These are phyloP conservation scores for Rhododendron simsii DNA, from an alignment of 148 eudicot genomes.

Conservation along the genomic window DNA sequence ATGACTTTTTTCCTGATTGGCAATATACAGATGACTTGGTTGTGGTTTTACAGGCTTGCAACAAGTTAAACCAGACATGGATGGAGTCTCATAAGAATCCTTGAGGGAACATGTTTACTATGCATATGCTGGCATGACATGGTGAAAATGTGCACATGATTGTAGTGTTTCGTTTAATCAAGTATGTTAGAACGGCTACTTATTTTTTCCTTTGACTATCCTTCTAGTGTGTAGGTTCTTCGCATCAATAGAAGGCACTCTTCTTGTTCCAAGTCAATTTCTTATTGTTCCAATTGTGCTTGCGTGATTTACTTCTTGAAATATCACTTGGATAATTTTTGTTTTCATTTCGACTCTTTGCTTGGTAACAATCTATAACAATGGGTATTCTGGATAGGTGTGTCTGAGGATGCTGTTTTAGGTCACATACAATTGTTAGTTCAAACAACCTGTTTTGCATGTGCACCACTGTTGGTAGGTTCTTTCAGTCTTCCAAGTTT, in stretches of 20 bases:
- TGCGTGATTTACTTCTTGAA: too few relatives aligned
- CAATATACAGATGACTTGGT: not conserved
- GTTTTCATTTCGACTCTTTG: not conserved
- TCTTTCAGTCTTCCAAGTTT: too few relatives aligned
- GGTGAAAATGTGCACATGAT: not conserved
- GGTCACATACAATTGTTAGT: slow-evolving; percentile 66
- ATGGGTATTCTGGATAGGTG: slow-evolving; percentile 47
- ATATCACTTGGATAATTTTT: too few relatives aligned
- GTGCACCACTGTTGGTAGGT: too few relatives aligned
- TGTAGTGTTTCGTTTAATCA: not conserved
- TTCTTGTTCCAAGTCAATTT: too few relatives aligned
- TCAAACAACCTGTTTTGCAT: too few relatives aligned
- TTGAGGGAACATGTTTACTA: not conserved
- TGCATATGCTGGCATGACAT: not conserved
- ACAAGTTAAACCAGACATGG: slow-evolving; percentile 90
- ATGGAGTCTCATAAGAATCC: slow-evolving; percentile 79
- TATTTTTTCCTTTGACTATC: not conserved
- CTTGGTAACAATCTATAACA: not conserved
- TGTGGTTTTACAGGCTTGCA: slow-evolving; percentile 68
- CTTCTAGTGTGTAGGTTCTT: too few relatives aligned
- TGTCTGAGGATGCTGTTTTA: slow-evolving; percentile 97
- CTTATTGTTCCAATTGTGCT: too few relatives aligned
- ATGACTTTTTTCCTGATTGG: not conserved
- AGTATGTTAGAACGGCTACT: not conserved
- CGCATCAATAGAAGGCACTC: too few relatives aligned